Evolutionary conservation across 352 stramenopile genomes (phyloP), one percentile per base, ranked within the genome.

Genomic region (Globisporangium sylvaticum): DNA sequence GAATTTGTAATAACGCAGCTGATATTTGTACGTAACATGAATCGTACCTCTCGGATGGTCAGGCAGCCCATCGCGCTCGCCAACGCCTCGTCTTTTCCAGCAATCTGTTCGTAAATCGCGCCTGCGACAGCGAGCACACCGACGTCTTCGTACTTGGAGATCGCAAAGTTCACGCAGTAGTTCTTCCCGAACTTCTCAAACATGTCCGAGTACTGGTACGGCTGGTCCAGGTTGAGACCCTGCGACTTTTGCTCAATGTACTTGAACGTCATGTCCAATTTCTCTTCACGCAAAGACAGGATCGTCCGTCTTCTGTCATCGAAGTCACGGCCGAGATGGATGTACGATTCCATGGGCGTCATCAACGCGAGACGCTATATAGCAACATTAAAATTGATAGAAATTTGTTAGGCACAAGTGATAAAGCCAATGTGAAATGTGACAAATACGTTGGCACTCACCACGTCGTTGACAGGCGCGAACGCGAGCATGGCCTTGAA

Each of bases 161-260:
- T 85, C 34, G 78, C 74, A 58, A 93, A 91, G 66, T 91, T 80
- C 12, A 91, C 80, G 57, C 73, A 90, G 70, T 93, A 93, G 66
- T 83, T 81, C 68, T 93, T 93, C 65, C 84, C 84, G 42, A 91
- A 93, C 60, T 86, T 84, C 67, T 93, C 84, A 68, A 93, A 93
- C 74, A 83, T 84, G 68, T 93, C 84, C 31, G 80, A 83, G 69
- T 87, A 90, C 64, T 85, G 77, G 75, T 90, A 89, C 34, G 81
- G 82, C 69, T 89, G 71, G 37, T 83, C 71, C 14, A 77, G 8
- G 52, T 89, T 76, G 37, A 93, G 72, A 1, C 80, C 80, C 25
- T 77, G 72, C 5, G 82, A 63, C 61, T 93, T 90, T 37, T 88
- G 74, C 66, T 91, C 84, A 68, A 93, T 91, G 65, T 88, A 93